phyloP scores from a whole-genome alignment of 2,329 filamentous ascomycete genomes.

The Fusarium drepaniforme region DNA sequence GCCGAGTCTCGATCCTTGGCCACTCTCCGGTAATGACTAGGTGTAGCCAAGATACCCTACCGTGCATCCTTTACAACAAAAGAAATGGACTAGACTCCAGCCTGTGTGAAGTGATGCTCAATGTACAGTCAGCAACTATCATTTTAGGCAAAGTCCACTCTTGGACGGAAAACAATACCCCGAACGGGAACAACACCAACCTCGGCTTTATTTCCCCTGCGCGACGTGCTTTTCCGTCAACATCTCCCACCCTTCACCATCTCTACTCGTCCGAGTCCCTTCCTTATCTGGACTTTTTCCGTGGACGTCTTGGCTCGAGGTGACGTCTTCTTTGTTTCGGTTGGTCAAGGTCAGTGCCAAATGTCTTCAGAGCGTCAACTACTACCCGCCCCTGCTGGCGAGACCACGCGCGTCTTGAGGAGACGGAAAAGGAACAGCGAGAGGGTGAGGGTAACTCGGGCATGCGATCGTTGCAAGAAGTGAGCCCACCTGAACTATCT shows the following conservation, averaged over 20 bases:
- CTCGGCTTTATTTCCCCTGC: background rate
- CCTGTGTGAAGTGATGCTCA: background rate
- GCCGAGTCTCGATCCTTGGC: background rate
- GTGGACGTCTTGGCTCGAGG: background rate
- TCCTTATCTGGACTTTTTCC: conserved; percentile 1
- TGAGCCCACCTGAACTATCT: conserved; percentile 2
- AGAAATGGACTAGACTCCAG: background rate
- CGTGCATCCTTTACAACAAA: background rate
- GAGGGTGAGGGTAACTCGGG: conserved; percentile 41
- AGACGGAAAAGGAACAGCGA: conserved; percentile 42
- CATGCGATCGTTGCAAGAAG: conserved; percentile 45
- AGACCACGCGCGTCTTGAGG: background rate
- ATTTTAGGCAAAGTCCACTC: background rate
- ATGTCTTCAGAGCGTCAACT: conserved; percentile 30
- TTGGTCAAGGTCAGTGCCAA: background rate
- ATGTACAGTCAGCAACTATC: background rate
- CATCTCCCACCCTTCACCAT: background rate
- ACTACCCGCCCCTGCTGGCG: conserved; percentile 17
- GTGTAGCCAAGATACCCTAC: background rate
- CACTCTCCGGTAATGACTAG: background rate
- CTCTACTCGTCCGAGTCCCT: background rate
- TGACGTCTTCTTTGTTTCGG: background rate
- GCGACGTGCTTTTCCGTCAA: background rate
- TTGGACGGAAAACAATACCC: background rate
- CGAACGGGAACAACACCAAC: background rate